These are phyloP conservation scores for Agrocybe pediades DNA, from an alignment of 768 basidiomycete species.

Conservation along the genomic window DNA sequence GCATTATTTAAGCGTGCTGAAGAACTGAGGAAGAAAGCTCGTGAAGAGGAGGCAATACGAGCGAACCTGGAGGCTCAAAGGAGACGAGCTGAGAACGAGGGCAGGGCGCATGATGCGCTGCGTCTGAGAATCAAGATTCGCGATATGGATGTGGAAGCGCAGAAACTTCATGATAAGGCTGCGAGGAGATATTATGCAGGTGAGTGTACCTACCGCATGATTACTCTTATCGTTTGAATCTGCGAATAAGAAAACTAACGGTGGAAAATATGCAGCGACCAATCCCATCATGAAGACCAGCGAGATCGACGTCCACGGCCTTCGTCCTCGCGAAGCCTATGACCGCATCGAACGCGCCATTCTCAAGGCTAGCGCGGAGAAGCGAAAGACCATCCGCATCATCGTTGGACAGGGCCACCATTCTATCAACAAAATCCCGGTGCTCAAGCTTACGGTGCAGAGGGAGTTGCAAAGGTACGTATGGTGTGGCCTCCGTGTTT, in stretches of 20 bases:
- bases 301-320: slow-evolving; percentile 52
- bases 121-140: slow-evolving; percentile 38
- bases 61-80: slow-evolving; percentile 27
- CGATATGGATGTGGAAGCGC: slow-evolving; percentile 33
- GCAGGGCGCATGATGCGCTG: slow-evolving; percentile 39
- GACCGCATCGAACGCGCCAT: slow-evolving; percentile 44
- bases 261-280: slow-evolving; percentile 29
- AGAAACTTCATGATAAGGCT: slow-evolving; percentile 45
- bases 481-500: slow-evolving; percentile 3
- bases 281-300: slow-evolving; percentile 34
- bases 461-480: slow-evolving; percentile 69
- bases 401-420: slow-evolving; percentile 84
- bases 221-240: too few relatives aligned
- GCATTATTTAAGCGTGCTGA: slow-evolving; percentile 36
- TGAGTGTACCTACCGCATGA: slow-evolving; percentile 29
- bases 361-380: slow-evolving; percentile 35
- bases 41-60: slow-evolving; percentile 34
- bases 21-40: slow-evolving; percentile 39
- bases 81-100: slow-evolving; percentile 28
- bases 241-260: neutral
- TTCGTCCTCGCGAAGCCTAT: slow-evolving; percentile 48
- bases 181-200: slow-evolving; percentile 46
- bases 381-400: slow-evolving; percentile 35
- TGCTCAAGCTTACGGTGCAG: slow-evolving; percentile 81
- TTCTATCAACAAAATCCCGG: slow-evolving; percentile 66